These are phyloP conservation scores for Vitis amurensis DNA, from an alignment of 164 flowering plant genomes.

Conservation along the genomic window DNA sequence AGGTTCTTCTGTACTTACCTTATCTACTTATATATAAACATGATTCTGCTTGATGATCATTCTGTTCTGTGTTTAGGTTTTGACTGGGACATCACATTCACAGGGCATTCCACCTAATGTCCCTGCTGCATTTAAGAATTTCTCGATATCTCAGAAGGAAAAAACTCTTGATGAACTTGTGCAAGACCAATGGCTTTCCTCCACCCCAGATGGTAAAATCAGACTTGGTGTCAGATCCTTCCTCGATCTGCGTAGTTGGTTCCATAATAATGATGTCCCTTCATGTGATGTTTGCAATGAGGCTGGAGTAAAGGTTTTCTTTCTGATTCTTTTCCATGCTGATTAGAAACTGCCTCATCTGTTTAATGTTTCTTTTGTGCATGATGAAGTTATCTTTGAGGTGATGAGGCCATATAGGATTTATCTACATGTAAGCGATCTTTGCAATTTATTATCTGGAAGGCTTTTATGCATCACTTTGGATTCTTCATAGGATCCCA, in stretches of 20 bases:
- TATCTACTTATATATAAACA: not conserved
- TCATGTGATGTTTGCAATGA: slow-evolving; percentile 91
- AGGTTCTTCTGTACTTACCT: no score
- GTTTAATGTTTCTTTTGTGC: not conserved
- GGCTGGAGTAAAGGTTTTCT: slow-evolving; percentile 82
- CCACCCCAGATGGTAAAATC: slow-evolving; percentile 55
- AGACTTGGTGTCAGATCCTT: slow-evolving; percentile 90
- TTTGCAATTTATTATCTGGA: not conserved
- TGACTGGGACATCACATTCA: slow-evolving; percentile 43
- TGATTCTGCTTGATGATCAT: not conserved
- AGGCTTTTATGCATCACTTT: not conserved
- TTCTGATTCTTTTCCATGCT: not conserved
- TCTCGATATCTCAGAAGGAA: slow-evolving; percentile 82
- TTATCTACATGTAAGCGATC: no score
- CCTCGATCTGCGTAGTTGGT: slow-evolving; percentile 92
- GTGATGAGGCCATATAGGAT: no score
- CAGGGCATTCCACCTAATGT: slow-evolving; percentile 35
- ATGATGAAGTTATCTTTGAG: no score
- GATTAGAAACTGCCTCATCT: not conserved
- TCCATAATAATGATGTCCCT: slow-evolving; percentile 65
- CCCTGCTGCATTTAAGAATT: slow-evolving; percentile 73
- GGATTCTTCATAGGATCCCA: no score
- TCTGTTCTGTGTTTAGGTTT: slow-evolving; percentile 31
- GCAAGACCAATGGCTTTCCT: slow-evolving; percentile 75
- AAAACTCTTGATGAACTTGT: slow-evolving; percentile 74